These are phyloP conservation scores for Oryza officinalis DNA, from an alignment of 176 grass and related monocot genomes.

Conservation along the genomic window DNA sequence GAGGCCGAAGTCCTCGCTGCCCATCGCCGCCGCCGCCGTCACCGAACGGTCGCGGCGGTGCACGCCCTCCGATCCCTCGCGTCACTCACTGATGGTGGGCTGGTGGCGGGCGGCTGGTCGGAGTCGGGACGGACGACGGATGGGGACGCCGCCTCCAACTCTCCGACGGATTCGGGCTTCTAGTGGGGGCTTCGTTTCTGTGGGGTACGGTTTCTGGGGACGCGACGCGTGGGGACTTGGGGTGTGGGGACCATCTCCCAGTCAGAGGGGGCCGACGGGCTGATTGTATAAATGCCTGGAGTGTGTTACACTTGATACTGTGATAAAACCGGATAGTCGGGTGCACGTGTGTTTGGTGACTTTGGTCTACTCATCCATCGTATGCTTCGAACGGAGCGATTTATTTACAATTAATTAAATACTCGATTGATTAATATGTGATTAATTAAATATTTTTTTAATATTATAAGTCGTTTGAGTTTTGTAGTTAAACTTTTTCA, in stretches of 20 bases:
- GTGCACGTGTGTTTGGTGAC: no score
- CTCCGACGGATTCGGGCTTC: background rate
- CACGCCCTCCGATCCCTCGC: no score
- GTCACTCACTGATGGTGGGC: background rate
- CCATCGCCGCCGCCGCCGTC: constrained; percentile 32
- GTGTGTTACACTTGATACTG: no score
- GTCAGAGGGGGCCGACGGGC: background rate
- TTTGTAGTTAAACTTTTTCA: no score
- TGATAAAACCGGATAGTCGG: no score
- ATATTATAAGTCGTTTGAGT: no score
- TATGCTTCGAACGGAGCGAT: no score
- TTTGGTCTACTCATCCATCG: no score
- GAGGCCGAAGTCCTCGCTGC: constrained; percentile 45
- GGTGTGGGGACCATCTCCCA: background rate
- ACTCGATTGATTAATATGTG: no score
- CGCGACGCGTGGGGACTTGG: background rate
- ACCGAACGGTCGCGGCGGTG: background rate
- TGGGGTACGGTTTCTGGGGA: background rate
- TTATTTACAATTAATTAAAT: no score
- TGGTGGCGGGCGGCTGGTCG: background rate
- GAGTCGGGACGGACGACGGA: background rate
- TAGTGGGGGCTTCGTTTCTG: background rate
- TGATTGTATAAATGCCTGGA: background rate
- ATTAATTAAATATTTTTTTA: no score
- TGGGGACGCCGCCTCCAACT: constrained; percentile 9